Base-by-base conservation (phyloP, 2,329 filamentous ascomycete genomes). In the Xylariaceae sp. region DNA sequence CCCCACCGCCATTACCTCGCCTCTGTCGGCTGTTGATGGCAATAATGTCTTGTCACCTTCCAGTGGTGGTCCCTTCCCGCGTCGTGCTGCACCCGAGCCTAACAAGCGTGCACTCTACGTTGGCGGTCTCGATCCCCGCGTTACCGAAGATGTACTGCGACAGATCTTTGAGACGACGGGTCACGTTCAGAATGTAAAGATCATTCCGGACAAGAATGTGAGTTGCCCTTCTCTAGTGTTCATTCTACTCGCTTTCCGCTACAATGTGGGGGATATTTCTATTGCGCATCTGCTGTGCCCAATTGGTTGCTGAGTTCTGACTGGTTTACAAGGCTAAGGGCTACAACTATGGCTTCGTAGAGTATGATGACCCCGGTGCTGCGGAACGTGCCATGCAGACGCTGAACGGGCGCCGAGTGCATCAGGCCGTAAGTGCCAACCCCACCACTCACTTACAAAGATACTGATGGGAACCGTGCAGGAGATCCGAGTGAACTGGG, bases 401-500 rank as follows among this genome's bases (percentile, higher is more conserved):
- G 49, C 78, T 99, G 61, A 99, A 97, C 68, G 94, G 94, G 48
- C 87, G 94, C 60, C 84, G 92, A 58, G 91, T 99, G 57, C 92
- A 99, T 70, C 91, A 97, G 72, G 89, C 89, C 68, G 91, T 95
- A 84, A 70, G 86, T 70, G 43, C 22, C 22, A 27, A 27, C 22
- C 22, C 22, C 22, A 27, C 22, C 7, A 27, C 22, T 27, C 22
- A 27, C 22, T 27, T 27, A 7, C 22, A 27, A 4, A 27, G 4
- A 27, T 27, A 7, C 22, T 27, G 22, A 27, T 27, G 22, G 22
- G 56, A 38, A 54, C 44, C 39, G 11, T 46, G 51, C 66, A 96
- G 90, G 94, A 99, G 78, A 99, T 99, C 56, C 89, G 91, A 48
- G 94, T 99, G 64, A 99, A 99, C 77, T 99, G 94, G 94, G 94